phyloP scores from a whole-genome alignment of 169 alveolate species.

The Plasmodium fragile region DNA sequence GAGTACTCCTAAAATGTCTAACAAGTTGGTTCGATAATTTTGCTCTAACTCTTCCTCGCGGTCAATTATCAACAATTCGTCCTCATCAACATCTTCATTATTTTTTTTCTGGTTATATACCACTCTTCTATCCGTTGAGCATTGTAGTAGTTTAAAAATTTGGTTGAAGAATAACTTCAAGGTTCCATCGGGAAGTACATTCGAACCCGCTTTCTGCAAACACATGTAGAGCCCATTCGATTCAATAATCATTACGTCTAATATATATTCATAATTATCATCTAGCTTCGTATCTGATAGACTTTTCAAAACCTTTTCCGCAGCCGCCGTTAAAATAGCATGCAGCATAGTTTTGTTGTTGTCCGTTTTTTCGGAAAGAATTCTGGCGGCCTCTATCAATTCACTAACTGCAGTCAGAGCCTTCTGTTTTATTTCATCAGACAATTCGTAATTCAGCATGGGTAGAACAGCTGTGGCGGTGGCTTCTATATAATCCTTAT shows the following conservation, averaged over 20 bases:
- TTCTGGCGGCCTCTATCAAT: slow-evolving; percentile 86
- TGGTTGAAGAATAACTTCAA: slow-evolving; percentile 60
- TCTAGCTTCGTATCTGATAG: slow-evolving; percentile 63
- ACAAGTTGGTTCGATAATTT: slow-evolving; percentile 82
- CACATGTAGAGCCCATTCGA: slow-evolving; percentile 85
- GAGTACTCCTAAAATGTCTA: slow-evolving; percentile 86
- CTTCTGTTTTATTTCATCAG: slow-evolving; percentile 87
- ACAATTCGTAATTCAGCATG: slow-evolving; percentile 80
- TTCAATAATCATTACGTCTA: slow-evolving; percentile 82
- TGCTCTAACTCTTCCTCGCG: slow-evolving; percentile 88
- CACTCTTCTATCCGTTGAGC: slow-evolving; percentile 67
- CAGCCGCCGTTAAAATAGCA: slow-evolving; percentile 79
- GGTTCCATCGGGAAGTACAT: slow-evolving; percentile 77
- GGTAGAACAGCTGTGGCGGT: slow-evolving; percentile 87
- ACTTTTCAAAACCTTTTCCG: slow-evolving; percentile 68
- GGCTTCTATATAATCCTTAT: slow-evolving; percentile 82
- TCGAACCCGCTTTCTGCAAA: slow-evolving; percentile 86
- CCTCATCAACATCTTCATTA: slow-evolving; percentile 85
- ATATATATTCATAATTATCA: slow-evolving; percentile 74
- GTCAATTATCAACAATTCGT: slow-evolving; percentile 81
- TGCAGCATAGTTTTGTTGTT: slow-evolving; percentile 79
- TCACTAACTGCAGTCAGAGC: slow-evolving; percentile 88
- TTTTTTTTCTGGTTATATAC: slow-evolving; percentile 80
- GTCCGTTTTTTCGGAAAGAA: slow-evolving; percentile 80
- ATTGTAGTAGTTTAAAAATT: slow-evolving; percentile 40